Evolutionary conservation across 1,284 basidiomycete genomes (phyloP).

Genomic region (Thecaphora frezii): DNA sequence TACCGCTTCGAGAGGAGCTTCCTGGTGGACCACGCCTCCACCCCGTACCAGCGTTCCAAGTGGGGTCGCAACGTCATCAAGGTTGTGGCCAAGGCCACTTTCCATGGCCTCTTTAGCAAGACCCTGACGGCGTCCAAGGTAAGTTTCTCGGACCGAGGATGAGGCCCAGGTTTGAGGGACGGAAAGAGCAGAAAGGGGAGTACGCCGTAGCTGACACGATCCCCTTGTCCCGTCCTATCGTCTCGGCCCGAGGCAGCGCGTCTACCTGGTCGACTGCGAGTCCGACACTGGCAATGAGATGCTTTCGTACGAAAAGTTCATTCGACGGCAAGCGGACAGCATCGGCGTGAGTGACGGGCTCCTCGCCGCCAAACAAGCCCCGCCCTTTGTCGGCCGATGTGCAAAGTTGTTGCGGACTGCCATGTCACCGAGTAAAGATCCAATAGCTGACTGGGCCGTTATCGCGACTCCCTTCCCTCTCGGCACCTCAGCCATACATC

Average conservation of each 20-base stretch:
- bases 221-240: neutral
- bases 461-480: neutral
- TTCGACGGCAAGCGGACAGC: conserved; percentile 18
- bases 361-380: no score
- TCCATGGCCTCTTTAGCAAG: conserved; percentile 11
- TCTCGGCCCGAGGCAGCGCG: conserved; percentile 6
- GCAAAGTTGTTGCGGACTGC: no score
- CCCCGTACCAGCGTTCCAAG: conserved; percentile 14
- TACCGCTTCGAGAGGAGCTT: conserved; percentile 21
- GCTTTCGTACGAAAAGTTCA: conserved; percentile 19
- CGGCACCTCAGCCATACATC: conserved; percentile 4
- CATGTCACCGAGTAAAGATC: no score
- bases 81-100: conserved; percentile 21
- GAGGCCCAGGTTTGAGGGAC: neutral
- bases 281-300: conserved; percentile 20
- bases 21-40: conserved; percentile 17
- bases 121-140: conserved; percentile 9
- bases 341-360: conserved; percentile 3
- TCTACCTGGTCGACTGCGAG: conserved; percentile 28
- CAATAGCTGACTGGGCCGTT: neutral
- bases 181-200: neutral
- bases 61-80: conserved; percentile 21
- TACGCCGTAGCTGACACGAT: neutral
- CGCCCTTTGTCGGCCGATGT: no score
- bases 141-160: neutral